Conservation (phyloP, 2,329 filamentous ascomycete genomes). For the Colletotrichum ledebouriae region DNA sequence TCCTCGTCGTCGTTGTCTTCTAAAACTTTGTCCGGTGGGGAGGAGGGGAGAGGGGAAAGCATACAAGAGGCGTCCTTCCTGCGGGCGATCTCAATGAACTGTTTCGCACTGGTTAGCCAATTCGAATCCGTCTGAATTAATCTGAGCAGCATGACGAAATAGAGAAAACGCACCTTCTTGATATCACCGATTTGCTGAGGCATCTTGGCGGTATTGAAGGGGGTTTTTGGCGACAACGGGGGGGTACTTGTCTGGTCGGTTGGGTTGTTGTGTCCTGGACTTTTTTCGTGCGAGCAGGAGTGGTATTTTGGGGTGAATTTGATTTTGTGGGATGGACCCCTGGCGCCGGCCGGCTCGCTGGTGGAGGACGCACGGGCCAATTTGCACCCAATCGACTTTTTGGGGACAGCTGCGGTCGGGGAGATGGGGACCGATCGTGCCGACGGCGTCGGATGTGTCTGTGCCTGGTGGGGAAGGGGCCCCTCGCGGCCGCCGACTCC, state of each 20-base stretch:
- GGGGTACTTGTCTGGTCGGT: constrained; percentile 35
- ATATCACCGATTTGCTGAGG: constrained; percentile 98
- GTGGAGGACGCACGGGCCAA: constrained; percentile 35
- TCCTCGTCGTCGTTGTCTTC: background rate
- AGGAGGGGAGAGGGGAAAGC: constrained; percentile 49
- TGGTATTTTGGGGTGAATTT: constrained; percentile 44
- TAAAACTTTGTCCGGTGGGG: background rate
- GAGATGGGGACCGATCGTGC: constrained; percentile 24
- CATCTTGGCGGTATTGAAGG: constrained; percentile 78
- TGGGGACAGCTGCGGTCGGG: background rate
- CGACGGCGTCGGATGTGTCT: background rate
- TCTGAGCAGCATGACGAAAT: background rate
- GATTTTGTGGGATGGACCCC: constrained; percentile 44
- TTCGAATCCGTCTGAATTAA: background rate
- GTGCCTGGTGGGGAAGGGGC: background rate
- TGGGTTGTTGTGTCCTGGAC: constrained; percentile 34
- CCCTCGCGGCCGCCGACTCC: no score
- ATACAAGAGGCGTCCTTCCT: constrained; percentile 99
- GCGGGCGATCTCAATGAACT: constrained; percentile 99
- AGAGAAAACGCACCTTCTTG: constrained; percentile 75
- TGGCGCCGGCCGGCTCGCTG: constrained; percentile 23
- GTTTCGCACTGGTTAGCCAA: constrained; percentile 51
- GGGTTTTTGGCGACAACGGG: constrained; percentile 41
- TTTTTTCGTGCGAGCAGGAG: constrained; percentile 29
- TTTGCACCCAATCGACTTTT: background rate